Conservation (phyloP, 73 alveolate genomes). For the Durusdinium trenchii region DNA sequence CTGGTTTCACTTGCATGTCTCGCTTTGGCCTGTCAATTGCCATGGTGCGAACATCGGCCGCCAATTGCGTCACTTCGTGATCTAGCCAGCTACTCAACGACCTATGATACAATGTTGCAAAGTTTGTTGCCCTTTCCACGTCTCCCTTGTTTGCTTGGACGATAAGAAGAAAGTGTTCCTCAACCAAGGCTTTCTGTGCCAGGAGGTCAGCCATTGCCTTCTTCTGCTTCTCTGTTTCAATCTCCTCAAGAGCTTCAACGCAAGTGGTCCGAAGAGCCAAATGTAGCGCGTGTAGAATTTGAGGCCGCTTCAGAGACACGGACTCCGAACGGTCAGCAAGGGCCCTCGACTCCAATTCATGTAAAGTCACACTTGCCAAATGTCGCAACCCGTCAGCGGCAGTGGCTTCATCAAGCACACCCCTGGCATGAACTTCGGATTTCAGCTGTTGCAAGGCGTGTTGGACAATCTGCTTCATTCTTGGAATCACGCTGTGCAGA, state of each 20-base stretch:
- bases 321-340: background rate
- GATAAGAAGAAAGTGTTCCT: constrained; percentile 50
- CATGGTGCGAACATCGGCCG: constrained; percentile 47
- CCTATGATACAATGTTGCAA: constrained; percentile 44
- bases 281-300: constrained; percentile 44
- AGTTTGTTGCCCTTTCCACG: constrained; percentile 53
- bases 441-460: constrained; percentile 26
- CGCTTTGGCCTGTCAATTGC: background rate
- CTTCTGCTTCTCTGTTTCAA: constrained; percentile 55
- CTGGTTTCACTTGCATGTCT: background rate
- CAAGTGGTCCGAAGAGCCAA: background rate
- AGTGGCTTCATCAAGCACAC: constrained; percentile 35
- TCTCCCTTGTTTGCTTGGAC: constrained; percentile 55
- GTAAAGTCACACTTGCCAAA: constrained; percentile 9
- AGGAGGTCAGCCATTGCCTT: constrained; percentile 50
- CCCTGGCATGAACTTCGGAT: constrained; percentile 30
- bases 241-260: constrained; percentile 19
- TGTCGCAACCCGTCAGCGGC: constrained; percentile 47
- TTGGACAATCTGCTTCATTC: constrained; percentile 21
- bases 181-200: constrained; percentile 44
- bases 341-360: constrained; percentile 4
- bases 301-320: constrained; percentile 49
- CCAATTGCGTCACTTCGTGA: constrained; percentile 49
- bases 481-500: background rate
- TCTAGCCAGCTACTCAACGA: constrained; percentile 61